phyloP scores from a whole-genome alignment of 208 protist species.

The Leishmania lainsoni region DNA sequence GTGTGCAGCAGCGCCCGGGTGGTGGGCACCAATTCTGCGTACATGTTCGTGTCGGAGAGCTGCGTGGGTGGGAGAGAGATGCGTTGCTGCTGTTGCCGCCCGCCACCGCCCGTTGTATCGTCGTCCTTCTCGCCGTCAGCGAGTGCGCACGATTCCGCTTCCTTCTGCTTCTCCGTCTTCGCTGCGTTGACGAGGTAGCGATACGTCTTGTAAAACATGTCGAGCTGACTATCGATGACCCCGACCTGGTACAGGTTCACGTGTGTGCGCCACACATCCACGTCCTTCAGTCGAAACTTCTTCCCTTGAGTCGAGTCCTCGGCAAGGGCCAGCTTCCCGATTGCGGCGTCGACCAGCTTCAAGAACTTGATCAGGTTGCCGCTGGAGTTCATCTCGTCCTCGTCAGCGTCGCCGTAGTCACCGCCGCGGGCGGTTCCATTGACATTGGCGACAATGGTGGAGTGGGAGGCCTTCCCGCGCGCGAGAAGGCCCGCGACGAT shows the following conservation, averaged over 20 bases:
- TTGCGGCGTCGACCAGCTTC: conserved; percentile 25
- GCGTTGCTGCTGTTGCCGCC: conserved; percentile 1
- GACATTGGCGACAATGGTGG: conserved; percentile 19
- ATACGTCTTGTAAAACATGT: conserved; percentile 40
- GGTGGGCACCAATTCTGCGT: conserved; percentile 48
- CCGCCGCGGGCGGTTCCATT: conserved; percentile 23
- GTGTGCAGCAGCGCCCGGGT: conserved; percentile 77
- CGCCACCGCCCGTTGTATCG: background rate
- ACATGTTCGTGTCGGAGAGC: conserved; percentile 24
- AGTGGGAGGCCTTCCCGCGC: conserved; percentile 23
- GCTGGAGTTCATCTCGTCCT: conserved; percentile 31
- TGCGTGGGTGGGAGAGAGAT: conserved; percentile 23
- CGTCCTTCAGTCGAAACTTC: conserved; percentile 57
- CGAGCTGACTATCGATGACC: conserved; percentile 34
- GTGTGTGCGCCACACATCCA: conserved; percentile 40
- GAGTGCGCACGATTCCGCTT: background rate
- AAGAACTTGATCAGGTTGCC: conserved; percentile 32
- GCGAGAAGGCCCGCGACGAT: conserved; percentile 39
- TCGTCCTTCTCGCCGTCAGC: background rate
- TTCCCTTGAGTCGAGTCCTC: conserved; percentile 31
- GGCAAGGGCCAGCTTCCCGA: conserved; percentile 45
- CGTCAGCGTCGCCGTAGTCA: conserved; percentile 29
- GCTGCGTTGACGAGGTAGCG: conserved; percentile 14
- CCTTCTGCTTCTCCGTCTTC: background rate
- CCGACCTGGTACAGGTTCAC: conserved; percentile 59